Percentiles rank a stretch among this genome's conserved stretches.
phyloP scores from a whole-genome alignment of 495 filamentous ascomycete genomes.

The Podospora anserina region DNA sequence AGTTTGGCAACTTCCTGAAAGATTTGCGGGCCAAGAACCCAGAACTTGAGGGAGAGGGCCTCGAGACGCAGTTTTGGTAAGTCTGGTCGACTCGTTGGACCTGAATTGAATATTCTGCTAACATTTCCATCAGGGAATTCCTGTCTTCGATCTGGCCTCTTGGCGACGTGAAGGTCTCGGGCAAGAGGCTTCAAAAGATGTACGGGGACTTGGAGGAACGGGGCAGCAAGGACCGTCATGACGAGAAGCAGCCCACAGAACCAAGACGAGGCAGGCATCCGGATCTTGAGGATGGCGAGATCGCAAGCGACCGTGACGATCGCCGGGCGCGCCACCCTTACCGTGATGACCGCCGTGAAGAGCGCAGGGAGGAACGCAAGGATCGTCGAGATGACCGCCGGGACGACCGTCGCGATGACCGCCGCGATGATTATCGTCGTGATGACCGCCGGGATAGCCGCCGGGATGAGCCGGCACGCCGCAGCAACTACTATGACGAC shows the following conservation, averaged over 20 bases:
- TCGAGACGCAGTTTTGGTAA: conserved; percentile 49
- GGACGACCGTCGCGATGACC: conserved; percentile 30
- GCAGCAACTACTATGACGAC: conserved; percentile 35
- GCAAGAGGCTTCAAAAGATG: conserved; percentile 45
- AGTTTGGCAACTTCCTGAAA: conserved; percentile 46
- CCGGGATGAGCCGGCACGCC: conserved; percentile 33
- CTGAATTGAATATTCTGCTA: conserved; percentile 10
- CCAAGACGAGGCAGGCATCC: conserved; percentile 18
- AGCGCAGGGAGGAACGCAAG: conserved; percentile 31
- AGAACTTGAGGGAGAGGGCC: conserved; percentile 34
- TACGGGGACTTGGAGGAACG: conserved; percentile 41
- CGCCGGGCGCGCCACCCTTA: conserved; percentile 37
- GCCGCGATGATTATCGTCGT: conserved; percentile 27
- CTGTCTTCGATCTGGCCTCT: conserved; percentile 42
- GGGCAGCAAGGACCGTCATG: conserved; percentile 21
- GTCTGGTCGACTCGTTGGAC: conserved; percentile 12
- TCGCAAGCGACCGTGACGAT: conserved; percentile 35
- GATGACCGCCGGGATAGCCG: conserved; percentile 25
- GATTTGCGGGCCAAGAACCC: conserved; percentile 35
- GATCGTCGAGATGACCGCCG: conserved; percentile 31
- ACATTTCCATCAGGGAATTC: conserved; percentile 32
- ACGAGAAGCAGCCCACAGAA: conserved; percentile 12
- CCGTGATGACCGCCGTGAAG: conserved; percentile 34
- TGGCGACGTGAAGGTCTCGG: conserved; percentile 38
- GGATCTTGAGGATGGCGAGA: conserved; percentile 37